phyloP scores from a whole-genome alignment of 2,329 filamentous ascomycete genomes.

The Aspergillus sp. region DNA sequence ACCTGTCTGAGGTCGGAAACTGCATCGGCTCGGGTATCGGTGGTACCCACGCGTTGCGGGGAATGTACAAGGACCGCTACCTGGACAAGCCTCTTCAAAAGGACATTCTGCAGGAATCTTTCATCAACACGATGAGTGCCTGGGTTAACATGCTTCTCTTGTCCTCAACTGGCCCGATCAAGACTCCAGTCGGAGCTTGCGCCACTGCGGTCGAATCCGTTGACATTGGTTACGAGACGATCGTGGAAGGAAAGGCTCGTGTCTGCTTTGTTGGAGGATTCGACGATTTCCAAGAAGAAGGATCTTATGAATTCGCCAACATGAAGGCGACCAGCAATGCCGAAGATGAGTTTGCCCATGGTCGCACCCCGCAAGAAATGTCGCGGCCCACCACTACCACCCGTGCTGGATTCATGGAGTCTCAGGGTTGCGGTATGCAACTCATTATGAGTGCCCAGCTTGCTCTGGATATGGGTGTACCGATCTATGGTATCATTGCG shows the following conservation, averaged over 20 bases:
- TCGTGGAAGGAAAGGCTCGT: slow-evolving; percentile 95
- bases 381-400: slow-evolving; percentile 96
- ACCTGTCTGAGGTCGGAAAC: slow-evolving; percentile 96
- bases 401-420: slow-evolving; percentile 98
- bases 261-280: slow-evolving; percentile 98
- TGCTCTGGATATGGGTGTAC: slow-evolving; percentile 96
- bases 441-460: slow-evolving; percentile 97
- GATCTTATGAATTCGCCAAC: slow-evolving; percentile 99
- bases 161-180: slow-evolving; percentile 96
- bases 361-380: slow-evolving; percentile 95
- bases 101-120: slow-evolving; percentile 97
- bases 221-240: slow-evolving; percentile 97
- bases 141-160: slow-evolving; percentile 99
- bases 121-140: slow-evolving; percentile 99
- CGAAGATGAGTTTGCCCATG: slow-evolving; percentile 92
- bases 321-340: slow-evolving; percentile 99
- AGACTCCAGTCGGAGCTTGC: slow-evolving; percentile 96
- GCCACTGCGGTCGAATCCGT: slow-evolving; percentile 96
- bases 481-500: slow-evolving; percentile 92
- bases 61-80: slow-evolving; percentile 98
- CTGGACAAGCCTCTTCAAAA: slow-evolving; percentile 97
- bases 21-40: slow-evolving; percentile 98
- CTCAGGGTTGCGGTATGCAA: slow-evolving; percentile 96
- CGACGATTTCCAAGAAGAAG: slow-evolving; percentile 98
- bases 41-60: slow-evolving; percentile 85